phyloP scores from a whole-genome alignment of 2,329 filamentous ascomycete species.

The Thyridium curvatum region DNA sequence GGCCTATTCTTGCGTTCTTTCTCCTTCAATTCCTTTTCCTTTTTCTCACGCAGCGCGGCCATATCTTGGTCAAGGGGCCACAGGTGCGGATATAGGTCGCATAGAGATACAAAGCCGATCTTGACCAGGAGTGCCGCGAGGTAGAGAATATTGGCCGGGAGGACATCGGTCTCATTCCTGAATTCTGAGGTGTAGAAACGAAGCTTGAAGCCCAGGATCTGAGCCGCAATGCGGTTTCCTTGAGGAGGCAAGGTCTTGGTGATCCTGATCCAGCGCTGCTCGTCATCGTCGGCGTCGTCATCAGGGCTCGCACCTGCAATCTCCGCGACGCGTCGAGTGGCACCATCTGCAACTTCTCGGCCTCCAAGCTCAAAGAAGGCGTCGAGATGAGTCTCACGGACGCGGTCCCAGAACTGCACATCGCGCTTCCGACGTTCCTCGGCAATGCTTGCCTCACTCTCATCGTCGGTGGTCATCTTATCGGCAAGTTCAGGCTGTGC shows the following conservation, averaged over 20 bases:
- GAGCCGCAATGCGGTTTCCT: slow-evolving; percentile 87
- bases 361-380: slow-evolving; percentile 89
- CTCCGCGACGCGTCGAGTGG: slow-evolving; percentile 30
- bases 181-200: slow-evolving; percentile 85
- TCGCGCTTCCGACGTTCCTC: slow-evolving; percentile 61
- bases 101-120: slow-evolving; percentile 89
- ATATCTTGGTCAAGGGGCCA: slow-evolving; percentile 82
- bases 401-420: slow-evolving; percentile 70
- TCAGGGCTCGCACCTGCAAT: slow-evolving; percentile 14
- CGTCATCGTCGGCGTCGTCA: slow-evolving; percentile 39
- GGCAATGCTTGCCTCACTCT: slow-evolving; percentile 58
- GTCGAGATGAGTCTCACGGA: slow-evolving; percentile 67
- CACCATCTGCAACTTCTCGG: slow-evolving; percentile 56
- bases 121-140: slow-evolving; percentile 90
- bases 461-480: slow-evolving; percentile 60
- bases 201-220: slow-evolving; percentile 93
- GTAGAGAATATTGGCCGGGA: slow-evolving; percentile 90
- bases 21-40: slow-evolving; percentile 70
- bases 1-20: slow-evolving; percentile 66
- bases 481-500: slow-evolving; percentile 65
- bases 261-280: slow-evolving; percentile 68
- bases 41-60: slow-evolving; percentile 61
- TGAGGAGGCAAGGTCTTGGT: slow-evolving; percentile 77
- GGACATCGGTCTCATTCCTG: slow-evolving; percentile 61
- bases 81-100: slow-evolving; percentile 86